These are phyloP conservation scores for Paracoccidioides lutzii DNA, from an alignment of 2,329 filamentous ascomycete species.

Conservation along the genomic window DNA sequence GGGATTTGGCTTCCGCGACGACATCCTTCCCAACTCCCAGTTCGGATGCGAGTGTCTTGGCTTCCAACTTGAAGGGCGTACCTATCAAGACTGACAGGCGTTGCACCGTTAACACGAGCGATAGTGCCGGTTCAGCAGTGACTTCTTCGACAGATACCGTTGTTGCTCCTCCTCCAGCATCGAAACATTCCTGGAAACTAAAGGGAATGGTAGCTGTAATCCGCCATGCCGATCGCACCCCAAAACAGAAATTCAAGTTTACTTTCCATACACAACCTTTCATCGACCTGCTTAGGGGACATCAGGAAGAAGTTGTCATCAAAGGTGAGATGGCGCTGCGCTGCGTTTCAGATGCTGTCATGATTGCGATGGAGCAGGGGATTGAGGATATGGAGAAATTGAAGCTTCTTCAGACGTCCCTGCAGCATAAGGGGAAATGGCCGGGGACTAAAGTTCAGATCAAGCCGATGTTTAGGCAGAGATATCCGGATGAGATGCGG, in stretches of 20 bases:
- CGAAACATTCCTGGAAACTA: conserved; percentile 92
- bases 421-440: conserved; percentile 87
- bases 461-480: conserved; percentile 96
- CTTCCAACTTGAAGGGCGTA: neutral
- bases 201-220: conserved; percentile 97
- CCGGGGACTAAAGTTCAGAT: conserved; percentile 97
- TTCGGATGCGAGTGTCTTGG: neutral
- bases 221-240: conserved; percentile 88
- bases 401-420: conserved; percentile 68
- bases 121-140: conserved; percentile 1
- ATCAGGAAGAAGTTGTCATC: conserved; percentile 89
- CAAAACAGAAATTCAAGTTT: conserved; percentile 99
- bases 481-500: conserved; percentile 50
- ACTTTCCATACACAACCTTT: conserved; percentile 97
- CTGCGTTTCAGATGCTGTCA: conserved; percentile 81
- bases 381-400: conserved; percentile 80
- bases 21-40: neutral
- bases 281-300: conserved; percentile 83
- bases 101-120: conserved; percentile 22
- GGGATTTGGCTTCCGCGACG: conserved; percentile 24
- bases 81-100: conserved; percentile 14
- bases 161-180: conserved; percentile 46
- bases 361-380: conserved; percentile 61
- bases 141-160: conserved; percentile 14
- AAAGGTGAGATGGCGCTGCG: conserved; percentile 81